These are phyloP conservation scores for Acidomyces sp. DNA, from an alignment of 495 filamentous ascomycete species.

Conservation along the genomic window DNA sequence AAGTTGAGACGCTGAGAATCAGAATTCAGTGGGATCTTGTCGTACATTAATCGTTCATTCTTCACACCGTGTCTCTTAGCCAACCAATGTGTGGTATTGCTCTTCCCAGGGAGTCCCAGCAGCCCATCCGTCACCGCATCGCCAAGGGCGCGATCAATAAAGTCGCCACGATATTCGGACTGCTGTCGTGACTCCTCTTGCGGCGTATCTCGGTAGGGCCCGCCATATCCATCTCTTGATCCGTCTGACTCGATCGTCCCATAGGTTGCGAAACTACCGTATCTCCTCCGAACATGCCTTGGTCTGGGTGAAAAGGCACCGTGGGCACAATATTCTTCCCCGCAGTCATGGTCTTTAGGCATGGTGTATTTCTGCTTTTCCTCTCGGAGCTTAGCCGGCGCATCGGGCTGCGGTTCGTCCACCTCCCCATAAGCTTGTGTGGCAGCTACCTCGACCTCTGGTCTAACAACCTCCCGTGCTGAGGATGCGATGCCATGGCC, in stretches of 20 bases:
- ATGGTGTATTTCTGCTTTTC: conserved; percentile 22
- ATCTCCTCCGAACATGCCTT: conserved; percentile 35
- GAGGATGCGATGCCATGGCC: conserved; percentile 4
- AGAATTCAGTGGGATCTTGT: too few species aligned
- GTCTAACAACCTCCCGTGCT: neutral
- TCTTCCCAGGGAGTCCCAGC: conserved; percentile 41
- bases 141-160: conserved; percentile 21
- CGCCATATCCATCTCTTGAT: conserved; percentile 17
- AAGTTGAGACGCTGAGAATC: too few species aligned
- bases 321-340: conserved; percentile 45
- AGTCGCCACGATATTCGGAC: conserved; percentile 2
- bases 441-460: neutral
- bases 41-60: conserved; percentile 44
- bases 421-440: conserved; percentile 5
- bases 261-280: conserved; percentile 28
- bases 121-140: conserved; percentile 30
- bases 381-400: conserved; percentile 20
- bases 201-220: neutral
- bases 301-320: conserved; percentile 69
- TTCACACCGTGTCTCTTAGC: conserved; percentile 48
- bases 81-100: conserved; percentile 48
- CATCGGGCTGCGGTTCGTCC: conserved; percentile 7
- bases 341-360: conserved; percentile 24
- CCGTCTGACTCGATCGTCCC: conserved; percentile 18
- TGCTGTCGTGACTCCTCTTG: neutral